A percentile compares a stretch with the other conserved stretches of the same genome.
Conservation (phyloP, 768 basidiomycete species). For the Auricularia cornea region DNA sequence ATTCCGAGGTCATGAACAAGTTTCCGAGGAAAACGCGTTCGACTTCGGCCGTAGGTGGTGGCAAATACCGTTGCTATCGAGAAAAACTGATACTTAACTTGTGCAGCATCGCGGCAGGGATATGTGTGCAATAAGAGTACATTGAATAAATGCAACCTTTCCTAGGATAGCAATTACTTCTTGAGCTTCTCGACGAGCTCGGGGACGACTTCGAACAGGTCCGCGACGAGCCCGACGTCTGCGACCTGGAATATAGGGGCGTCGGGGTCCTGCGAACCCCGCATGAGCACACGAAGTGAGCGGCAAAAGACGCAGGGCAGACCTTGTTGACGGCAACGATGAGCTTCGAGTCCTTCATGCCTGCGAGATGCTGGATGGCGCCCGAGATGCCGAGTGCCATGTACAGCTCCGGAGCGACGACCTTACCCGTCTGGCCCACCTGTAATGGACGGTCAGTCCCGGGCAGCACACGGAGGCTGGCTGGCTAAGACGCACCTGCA, state of each 20-base stretch:
- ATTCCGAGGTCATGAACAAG: too few relatives aligned
- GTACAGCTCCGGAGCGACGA: conserved; percentile 95
- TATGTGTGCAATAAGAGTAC: too few relatives aligned
- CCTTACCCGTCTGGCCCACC: conserved; percentile 99
- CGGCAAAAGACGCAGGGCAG: conserved; percentile 6
- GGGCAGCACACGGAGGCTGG: not conserved
- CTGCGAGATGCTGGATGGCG: conserved; percentile 97
- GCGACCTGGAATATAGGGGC: conserved; percentile 99
- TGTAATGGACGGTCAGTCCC: not conserved
- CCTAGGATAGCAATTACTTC: too few relatives aligned
- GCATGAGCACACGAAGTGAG: conserved; percentile 10
- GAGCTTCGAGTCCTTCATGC: conserved; percentile 98
- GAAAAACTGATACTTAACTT: too few relatives aligned
- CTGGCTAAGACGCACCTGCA: conserved; percentile 44
- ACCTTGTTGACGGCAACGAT: conserved; percentile 99
- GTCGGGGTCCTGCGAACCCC: conserved; percentile 66
- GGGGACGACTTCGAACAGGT: conserved; percentile 87
- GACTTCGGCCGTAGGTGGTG: too few relatives aligned
- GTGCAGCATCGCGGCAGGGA: too few relatives aligned
- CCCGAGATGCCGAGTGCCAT: conserved; percentile 96
- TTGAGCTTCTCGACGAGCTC: conserved; percentile 85
- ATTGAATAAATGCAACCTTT: not conserved
- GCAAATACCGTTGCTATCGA: too few relatives aligned
- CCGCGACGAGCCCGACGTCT: conserved; percentile 88
- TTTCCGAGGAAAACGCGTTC: too few relatives aligned